Conservation (phyloP, 164 flowering plant genomes). For the Buxus sempervirens region DNA sequence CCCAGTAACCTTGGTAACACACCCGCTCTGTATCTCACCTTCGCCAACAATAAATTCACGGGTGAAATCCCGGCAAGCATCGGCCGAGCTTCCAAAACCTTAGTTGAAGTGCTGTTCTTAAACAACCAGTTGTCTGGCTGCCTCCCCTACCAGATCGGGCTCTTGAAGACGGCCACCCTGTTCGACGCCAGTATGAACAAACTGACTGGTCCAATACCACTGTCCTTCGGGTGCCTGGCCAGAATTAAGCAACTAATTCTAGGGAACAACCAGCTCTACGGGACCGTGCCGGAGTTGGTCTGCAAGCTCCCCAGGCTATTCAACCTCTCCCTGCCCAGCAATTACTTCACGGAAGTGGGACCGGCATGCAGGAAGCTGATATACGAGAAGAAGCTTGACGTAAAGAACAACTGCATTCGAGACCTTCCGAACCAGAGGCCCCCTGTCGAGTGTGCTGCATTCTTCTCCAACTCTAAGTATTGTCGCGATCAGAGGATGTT, state of each 20-base stretch:
- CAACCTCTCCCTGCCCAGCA: slow-evolving; percentile 38
- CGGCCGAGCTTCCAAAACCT: slow-evolving; percentile 17
- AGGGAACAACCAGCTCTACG: slow-evolving; percentile 38
- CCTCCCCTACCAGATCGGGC: slow-evolving; percentile 53
- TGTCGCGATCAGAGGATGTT: slow-evolving; percentile 30
- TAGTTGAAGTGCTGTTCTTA: slow-evolving; percentile 42
- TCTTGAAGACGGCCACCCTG: slow-evolving; percentile 33
- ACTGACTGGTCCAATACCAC: slow-evolving; percentile 48
- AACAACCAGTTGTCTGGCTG: slow-evolving; percentile 53
- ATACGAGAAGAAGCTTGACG: slow-evolving; percentile 35
- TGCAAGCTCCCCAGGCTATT: slow-evolving; percentile 34
- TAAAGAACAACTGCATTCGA: slow-evolving; percentile 48
- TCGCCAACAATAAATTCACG: slow-evolving; percentile 60
- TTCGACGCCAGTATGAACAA: slow-evolving; percentile 41
- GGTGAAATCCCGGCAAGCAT: slow-evolving; percentile 49
- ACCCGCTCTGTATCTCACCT: slow-evolving; percentile 34
- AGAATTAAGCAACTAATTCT: slow-evolving; percentile 40
- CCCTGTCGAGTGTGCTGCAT: slow-evolving; percentile 31
- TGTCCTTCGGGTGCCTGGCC: slow-evolving; percentile 42
- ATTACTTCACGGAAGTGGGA: slow-evolving; percentile 43
- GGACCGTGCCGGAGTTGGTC: slow-evolving; percentile 43
- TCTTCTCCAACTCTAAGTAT: slow-evolving; percentile 28
- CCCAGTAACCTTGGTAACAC: slow-evolving; percentile 29
- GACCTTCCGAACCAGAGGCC: slow-evolving; percentile 43
- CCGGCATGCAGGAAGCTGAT: slow-evolving; percentile 35